Base-by-base conservation (phyloP, 2,329 filamentous ascomycete genomes). In the Pseudogymnoascus sp. region DNA sequence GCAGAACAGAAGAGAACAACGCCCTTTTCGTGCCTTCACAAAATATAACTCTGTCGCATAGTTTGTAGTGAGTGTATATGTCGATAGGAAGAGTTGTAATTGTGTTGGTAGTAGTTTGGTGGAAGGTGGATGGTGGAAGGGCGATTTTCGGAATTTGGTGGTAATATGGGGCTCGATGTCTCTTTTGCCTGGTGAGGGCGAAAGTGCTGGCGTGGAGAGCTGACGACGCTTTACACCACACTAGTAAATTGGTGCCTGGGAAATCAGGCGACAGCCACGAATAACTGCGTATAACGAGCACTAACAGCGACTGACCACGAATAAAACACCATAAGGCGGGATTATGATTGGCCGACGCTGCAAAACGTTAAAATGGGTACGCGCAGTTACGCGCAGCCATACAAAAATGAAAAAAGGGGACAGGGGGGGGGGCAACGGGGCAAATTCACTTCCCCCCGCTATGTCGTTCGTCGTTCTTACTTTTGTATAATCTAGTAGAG, bases 201-300 rank as follows among this genome's bases (percentile, higher is more conserved):
- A 61, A 37, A 61, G 59, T 42, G 59, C 59, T 61, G 59, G 59
- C 59, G 59, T 61, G 59, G 59, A 61, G 59, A 61, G 59, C 59
- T 61, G 59, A 61, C 59, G 59, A 61, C 59, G 59, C 59, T 61
- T 61, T 33, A 37, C 59, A 61, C 59, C 59, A 61, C 59, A 61
- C 59, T 61, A 61, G 59, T 56, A 16, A 4, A 19, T 13, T 3
- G 26, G 1, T 33, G 8, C 47, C 47, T 56, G n/a, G 10, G 16
- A 3, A 11, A 31, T 56, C 33, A 6, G 47, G 47, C 47, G 3
- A 13, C 47, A 11, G 19, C n/a, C n/a, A 33, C 29, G 21, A 19
- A 56, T 56, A 56, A 33, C 26, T 19, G 2, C 47, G 26, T 33
- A 19, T 33, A 56, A 13, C 47, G 1, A 13, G 8, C n/a, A 33